Evolutionary conservation across 2,329 filamentous ascomycete species (phyloP).

Genomic region (Trichoderma koningii): DNA sequence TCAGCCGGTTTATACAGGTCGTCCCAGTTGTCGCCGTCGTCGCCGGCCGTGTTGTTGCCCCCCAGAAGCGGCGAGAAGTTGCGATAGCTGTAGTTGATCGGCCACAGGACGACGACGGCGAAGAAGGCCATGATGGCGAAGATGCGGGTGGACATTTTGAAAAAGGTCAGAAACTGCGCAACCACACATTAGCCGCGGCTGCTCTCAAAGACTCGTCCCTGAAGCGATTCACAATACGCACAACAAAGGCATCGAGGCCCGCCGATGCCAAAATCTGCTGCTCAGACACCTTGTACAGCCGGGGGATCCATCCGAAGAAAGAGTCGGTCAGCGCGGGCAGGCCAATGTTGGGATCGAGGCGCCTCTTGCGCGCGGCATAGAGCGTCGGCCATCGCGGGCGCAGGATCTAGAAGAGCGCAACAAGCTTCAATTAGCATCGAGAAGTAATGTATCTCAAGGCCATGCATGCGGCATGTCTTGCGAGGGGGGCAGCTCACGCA

Average conservation of each 20-base stretch:
- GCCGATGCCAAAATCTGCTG: constrained; percentile 87
- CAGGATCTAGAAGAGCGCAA: constrained; percentile 59
- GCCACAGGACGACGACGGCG: constrained; percentile 76
- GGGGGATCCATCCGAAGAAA: constrained; percentile 91
- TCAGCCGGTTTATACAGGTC: constrained; percentile 27
- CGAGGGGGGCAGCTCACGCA: constrained; percentile 59
- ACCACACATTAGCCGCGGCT: not conserved
- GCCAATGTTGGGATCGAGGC: constrained; percentile 58
- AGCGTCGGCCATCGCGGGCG: constrained; percentile 89
- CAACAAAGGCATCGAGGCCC: constrained; percentile 91
- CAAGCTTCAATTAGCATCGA: constrained; percentile 13
- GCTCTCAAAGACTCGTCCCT: not conserved
- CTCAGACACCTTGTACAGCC: constrained; percentile 80
- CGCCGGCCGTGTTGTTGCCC: not conserved
- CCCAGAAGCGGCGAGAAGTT: constrained; percentile 21
- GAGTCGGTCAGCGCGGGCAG: constrained; percentile 80
- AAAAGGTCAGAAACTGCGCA: constrained; percentile 80
- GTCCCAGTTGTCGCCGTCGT: constrained; percentile 11
- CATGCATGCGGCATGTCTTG: too few species aligned
- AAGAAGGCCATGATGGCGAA: constrained; percentile 80
- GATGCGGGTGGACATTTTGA: constrained; percentile 90
- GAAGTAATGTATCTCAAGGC: not conserved
- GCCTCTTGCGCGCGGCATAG: constrained; percentile 85
- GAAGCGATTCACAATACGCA: constrained; percentile 44
- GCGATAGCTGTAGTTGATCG: constrained; percentile 73